Evolutionary conservation across 306 rosid genomes (phyloP).

Genomic region (Medicago arabica): DNA sequence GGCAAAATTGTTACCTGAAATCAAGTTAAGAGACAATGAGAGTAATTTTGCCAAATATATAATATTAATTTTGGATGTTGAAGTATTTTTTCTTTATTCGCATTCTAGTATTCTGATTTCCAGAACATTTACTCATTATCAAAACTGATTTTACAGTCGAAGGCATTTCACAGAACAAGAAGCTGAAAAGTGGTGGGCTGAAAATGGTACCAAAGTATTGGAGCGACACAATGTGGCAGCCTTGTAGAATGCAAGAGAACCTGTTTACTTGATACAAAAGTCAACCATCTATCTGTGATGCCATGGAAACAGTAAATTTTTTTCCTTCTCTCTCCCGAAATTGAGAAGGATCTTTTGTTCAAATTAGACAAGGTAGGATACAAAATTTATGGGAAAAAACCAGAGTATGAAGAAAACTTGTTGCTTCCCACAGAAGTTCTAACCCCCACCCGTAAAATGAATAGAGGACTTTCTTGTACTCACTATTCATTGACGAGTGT

Average conservation of each 20-base stretch:
- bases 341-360: constrained; percentile 36
- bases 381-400: constrained; percentile 39
- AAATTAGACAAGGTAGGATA: constrained; percentile 46
- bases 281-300: constrained; percentile 33
- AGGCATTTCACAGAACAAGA: constrained; percentile 81
- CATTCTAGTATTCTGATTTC: constrained; percentile 27
- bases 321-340: constrained; percentile 42
- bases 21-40: too few relatives aligned
- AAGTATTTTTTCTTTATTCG: constrained; percentile 21
- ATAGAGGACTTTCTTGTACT: constrained; percentile 34
- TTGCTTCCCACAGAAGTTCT: constrained; percentile 36
- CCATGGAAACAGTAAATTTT: constrained; percentile 49
- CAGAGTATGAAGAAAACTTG: constrained; percentile 35
- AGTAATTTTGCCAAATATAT: not conserved
- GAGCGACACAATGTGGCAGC: constrained; percentile 64
- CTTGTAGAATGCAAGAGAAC: constrained; percentile 51
- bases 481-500: constrained; percentile 31
- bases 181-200: constrained; percentile 95
- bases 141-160: constrained; percentile 63
- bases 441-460: not conserved
- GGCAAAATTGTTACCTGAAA: too few relatives aligned
- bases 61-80: constrained; percentile 9
- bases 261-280: constrained; percentile 36
- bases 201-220: constrained; percentile 69
- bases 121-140: constrained; percentile 40